Conservation (phyloP, 805 yeast species). For the Hanseniaspora valbyensis region DNA sequence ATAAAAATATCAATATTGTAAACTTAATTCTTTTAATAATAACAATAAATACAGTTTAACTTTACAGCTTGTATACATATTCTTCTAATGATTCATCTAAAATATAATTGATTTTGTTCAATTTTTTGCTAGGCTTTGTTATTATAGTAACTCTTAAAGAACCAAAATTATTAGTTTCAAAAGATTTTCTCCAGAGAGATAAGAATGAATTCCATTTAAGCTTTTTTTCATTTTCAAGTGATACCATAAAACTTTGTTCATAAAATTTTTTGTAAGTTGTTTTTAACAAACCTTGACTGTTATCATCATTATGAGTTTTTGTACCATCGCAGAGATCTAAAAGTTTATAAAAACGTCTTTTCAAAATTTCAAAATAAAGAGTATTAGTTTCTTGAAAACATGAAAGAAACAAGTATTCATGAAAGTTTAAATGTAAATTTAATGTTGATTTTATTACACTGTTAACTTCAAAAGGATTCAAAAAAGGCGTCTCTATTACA, state of each 20-base stretch:
- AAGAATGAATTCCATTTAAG: slow-evolving; percentile 3
- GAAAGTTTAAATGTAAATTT: neutral
- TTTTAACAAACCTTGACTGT: neutral
- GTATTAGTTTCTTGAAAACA: neutral
- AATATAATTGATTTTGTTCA: neutral
- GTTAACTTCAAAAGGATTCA: neutral
- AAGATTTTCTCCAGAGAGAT: neutral
- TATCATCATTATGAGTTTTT: neutral
- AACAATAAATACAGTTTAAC: neutral
- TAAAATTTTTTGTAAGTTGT: slow-evolving; percentile 2
- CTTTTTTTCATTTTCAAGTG: neutral
- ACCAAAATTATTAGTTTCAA: neutral
- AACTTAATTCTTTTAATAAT: no score
- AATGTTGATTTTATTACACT: neutral
- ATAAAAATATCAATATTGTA: no score
- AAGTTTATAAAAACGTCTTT: neutral
- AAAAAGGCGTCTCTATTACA: slow-evolving; percentile 1
- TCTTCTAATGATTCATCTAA: neutral
- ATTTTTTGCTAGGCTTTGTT: neutral
- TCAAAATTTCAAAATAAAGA: neutral
- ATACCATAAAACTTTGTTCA: neutral
- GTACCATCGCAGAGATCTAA: neutral
- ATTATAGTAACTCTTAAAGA: neutral
- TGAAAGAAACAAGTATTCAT: slow-evolving; percentile 1
- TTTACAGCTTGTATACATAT: slow-evolving; percentile 1